Evolutionary conservation across 257 asterid species (phyloP).

Genomic region (Perilla frutescens): DNA sequence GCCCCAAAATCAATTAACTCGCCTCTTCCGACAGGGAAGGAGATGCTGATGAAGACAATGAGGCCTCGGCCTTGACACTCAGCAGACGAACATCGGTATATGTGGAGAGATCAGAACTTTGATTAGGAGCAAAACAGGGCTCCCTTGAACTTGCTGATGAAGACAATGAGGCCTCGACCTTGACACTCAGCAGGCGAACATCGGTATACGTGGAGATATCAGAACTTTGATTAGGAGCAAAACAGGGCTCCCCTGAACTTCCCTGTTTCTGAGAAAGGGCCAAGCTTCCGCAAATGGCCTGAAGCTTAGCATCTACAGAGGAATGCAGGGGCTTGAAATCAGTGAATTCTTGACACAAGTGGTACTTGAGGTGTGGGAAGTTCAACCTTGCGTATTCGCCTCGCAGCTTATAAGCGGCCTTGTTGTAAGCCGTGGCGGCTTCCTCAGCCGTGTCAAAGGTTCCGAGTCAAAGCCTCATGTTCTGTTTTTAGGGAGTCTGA

Average conservation of each 20-base stretch:
- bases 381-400: constrained; percentile 85
- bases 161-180: constrained; percentile 49
- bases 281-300: constrained; percentile 68
- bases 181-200: constrained; percentile 44
- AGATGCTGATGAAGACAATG: constrained; percentile 19
- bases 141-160: background rate
- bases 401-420: constrained; percentile 82
- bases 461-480: constrained; percentile 95
- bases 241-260: constrained; percentile 14
- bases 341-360: constrained; percentile 45
- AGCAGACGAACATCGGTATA: too few relatives aligned
- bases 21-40: constrained; percentile 45
- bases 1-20: too few relatives aligned
- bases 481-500: constrained; percentile 82
- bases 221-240: background rate
- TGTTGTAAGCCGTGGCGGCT: constrained; percentile 87
- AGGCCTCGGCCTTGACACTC: constrained; percentile 55
- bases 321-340: constrained; percentile 66
- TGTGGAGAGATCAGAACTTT: background rate
- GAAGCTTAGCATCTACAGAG: constrained; percentile 82
- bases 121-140: too few relatives aligned
- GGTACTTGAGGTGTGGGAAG: constrained; percentile 72
- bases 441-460: constrained; percentile 90
- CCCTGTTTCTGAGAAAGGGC: constrained; percentile 50
- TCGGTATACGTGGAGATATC: too few relatives aligned